Evolutionary conservation across 176 grass and related monocot genomes (phyloP).

Genomic region (Aegilops bicornis): DNA sequence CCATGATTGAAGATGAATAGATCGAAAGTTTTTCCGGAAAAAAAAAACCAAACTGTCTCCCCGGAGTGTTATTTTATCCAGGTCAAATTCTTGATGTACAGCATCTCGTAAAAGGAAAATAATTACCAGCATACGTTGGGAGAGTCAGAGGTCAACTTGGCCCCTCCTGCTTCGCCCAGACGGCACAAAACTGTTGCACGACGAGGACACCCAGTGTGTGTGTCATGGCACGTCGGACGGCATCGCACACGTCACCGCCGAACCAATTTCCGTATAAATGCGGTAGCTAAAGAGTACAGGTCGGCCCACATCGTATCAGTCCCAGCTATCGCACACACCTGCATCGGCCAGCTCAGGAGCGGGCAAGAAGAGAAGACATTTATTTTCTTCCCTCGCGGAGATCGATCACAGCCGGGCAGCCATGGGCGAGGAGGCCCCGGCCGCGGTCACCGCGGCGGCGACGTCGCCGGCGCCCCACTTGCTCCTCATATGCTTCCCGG

Average conservation of each 20-base stretch:
- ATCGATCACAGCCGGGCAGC: neutral
- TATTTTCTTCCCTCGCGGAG: neutral
- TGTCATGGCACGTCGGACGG: neutral
- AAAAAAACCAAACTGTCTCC: neutral
- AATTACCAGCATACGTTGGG: neutral
- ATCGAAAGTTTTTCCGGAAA: too few relatives aligned
- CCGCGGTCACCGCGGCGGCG: neutral
- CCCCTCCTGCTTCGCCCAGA: too few relatives aligned
- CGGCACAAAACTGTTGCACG: neutral
- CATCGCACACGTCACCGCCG: neutral
- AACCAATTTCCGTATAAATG: neutral
- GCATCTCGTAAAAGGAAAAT: neutral
- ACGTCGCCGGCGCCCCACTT: conserved; percentile 33
- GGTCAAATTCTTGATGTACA: neutral
- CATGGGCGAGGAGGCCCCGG: conserved; percentile 26
- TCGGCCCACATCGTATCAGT: neutral
- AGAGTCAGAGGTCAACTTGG: neutral
- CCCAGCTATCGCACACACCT: neutral
- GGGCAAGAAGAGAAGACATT: neutral
- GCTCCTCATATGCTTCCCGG: conserved; percentile 58
- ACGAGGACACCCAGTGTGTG: neutral
- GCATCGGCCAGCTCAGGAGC: neutral
- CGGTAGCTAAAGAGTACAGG: neutral
- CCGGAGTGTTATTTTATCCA: neutral
- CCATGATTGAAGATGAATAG: too few relatives aligned